phyloP scores from a whole-genome alignment of 1,284 basidiomycete species.

The Heterobasidion irregulare region DNA sequence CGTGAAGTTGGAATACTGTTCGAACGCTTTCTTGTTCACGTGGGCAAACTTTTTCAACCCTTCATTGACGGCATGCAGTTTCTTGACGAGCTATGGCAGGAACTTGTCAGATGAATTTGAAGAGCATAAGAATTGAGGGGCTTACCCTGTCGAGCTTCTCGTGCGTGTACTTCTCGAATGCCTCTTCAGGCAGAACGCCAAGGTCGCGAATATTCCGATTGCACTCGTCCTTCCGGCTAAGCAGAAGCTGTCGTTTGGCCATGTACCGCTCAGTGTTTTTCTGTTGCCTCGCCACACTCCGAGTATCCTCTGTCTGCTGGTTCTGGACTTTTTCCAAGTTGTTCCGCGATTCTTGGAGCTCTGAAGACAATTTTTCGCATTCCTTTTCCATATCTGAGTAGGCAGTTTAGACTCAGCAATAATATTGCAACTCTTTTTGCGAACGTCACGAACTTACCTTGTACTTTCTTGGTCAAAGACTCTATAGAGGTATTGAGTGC shows the following conservation, averaged over 20 bases:
- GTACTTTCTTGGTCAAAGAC: constrained; percentile 50
- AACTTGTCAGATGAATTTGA: neutral
- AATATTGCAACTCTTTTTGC: neutral
- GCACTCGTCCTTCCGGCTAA: constrained; percentile 84
- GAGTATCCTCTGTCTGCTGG: constrained; percentile 80
- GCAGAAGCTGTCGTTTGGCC: constrained; percentile 82
- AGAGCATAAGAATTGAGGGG: neutral
- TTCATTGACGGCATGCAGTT: constrained; percentile 86
- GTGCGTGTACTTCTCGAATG: constrained; percentile 89
- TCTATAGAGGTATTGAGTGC: constrained; percentile 61
- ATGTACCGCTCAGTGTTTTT: constrained; percentile 94
- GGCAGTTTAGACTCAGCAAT: neutral
- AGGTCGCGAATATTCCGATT: constrained; percentile 93
- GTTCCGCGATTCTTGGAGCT: constrained; percentile 58
- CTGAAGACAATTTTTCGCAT: constrained; percentile 53
- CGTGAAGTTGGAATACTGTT: constrained; percentile 97
- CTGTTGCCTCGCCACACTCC: constrained; percentile 82
- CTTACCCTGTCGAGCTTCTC: constrained; percentile 78
- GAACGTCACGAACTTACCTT: constrained; percentile 38
- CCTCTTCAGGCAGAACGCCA: constrained; percentile 94
- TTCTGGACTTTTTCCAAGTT: constrained; percentile 72
- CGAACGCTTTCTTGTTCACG: constrained; percentile 99
- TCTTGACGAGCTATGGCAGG: constrained; percentile 70
- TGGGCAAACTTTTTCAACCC: constrained; percentile 93
- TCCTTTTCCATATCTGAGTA: constrained; percentile 59